phyloP scores from a whole-genome alignment of 2,329 filamentous ascomycete genomes.

The Tolypocladium tropicale region DNA sequence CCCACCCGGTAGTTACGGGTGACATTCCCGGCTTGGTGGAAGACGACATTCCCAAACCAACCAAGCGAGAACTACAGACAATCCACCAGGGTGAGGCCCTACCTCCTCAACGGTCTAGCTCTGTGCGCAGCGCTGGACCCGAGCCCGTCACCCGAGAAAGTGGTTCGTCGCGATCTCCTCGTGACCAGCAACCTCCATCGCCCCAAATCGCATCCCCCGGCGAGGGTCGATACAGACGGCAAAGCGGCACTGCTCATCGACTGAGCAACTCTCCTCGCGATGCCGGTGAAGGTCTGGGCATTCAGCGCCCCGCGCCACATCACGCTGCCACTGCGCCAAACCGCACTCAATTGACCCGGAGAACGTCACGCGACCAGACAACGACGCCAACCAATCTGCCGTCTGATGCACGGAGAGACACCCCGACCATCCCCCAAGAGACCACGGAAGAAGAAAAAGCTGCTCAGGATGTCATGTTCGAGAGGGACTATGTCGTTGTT shows the following conservation, averaged over 20 bases:
- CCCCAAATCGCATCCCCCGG: constrained; percentile 34
- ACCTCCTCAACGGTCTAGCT: constrained; percentile 12
- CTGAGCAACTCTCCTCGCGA: constrained; percentile 35
- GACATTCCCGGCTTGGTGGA: constrained; percentile 73
- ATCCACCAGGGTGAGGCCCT: constrained; percentile 20
- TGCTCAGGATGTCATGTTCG: constrained; percentile 80
- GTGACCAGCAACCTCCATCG: constrained; percentile 28
- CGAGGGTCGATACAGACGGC: constrained; percentile 23
- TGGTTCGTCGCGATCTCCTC: constrained; percentile 27
- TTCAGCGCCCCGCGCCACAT: constrained; percentile 34
- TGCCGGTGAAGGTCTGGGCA: constrained; percentile 37
- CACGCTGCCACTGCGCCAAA: constrained; percentile 39
- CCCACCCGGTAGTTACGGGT: constrained; percentile 58
- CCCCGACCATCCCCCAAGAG: constrained; percentile 14
- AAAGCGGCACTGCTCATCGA: constrained; percentile 17
- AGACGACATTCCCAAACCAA: constrained; percentile 53
- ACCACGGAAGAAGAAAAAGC: constrained; percentile 57
- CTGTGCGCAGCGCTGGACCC: constrained; percentile 26
- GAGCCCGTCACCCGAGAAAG: constrained; percentile 21
- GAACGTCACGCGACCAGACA: constrained; percentile 12
- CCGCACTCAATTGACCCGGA: constrained; percentile 22
- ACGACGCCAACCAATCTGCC: constrained; percentile 13
- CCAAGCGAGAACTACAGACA: constrained; percentile 23
- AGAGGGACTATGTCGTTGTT: constrained; percentile 90
- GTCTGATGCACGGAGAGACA: constrained; percentile 21